Evolutionary conservation across 2,329 filamentous ascomycete genomes (phyloP).

Genomic region (Septoria petroselini): DNA sequence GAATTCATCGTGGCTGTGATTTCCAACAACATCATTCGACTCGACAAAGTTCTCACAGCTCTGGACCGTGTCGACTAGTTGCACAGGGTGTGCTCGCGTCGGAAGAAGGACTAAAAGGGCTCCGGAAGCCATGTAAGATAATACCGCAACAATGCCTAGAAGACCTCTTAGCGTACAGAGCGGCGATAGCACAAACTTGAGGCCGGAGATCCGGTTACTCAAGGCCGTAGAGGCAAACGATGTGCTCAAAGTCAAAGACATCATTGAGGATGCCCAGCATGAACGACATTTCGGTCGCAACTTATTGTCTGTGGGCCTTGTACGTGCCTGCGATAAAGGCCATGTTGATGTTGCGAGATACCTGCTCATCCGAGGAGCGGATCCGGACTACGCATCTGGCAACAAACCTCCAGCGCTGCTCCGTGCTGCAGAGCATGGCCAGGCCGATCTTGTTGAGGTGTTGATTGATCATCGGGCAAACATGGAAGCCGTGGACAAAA

Average conservation of each 20-base stretch:
- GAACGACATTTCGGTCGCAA: conserved; percentile 39
- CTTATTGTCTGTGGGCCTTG: conserved; percentile 42
- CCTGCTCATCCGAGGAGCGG: conserved; percentile 41
- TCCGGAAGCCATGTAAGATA: too few species aligned
- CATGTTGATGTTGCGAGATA: conserved; percentile 29
- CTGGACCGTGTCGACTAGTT: too few species aligned
- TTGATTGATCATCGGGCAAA: conserved; percentile 25
- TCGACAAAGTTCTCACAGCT: too few species aligned
- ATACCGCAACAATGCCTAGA: conserved; percentile 20
- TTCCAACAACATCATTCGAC: not conserved
- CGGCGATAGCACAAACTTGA: conserved; percentile 25
- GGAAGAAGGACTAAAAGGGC: too few species aligned
- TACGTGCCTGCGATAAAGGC: conserved; percentile 43
- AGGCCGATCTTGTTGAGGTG: conserved; percentile 17
- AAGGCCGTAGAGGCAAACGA: conserved; percentile 42
- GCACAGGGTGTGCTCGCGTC: too few species aligned
- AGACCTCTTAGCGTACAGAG: conserved; percentile 21
- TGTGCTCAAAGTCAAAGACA: conserved; percentile 35
- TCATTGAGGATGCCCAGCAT: conserved; percentile 37
- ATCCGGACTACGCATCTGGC: conserved; percentile 34
- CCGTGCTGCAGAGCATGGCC: conserved; percentile 26
- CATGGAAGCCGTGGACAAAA: conserved; percentile 42
- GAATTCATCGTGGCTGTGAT: not conserved
- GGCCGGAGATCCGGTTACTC: conserved; percentile 44
- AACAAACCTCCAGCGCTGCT: conserved; percentile 26